Evolutionary conservation across 208 protist species (phyloP).

Genomic region (Leishmania lainsoni): DNA sequence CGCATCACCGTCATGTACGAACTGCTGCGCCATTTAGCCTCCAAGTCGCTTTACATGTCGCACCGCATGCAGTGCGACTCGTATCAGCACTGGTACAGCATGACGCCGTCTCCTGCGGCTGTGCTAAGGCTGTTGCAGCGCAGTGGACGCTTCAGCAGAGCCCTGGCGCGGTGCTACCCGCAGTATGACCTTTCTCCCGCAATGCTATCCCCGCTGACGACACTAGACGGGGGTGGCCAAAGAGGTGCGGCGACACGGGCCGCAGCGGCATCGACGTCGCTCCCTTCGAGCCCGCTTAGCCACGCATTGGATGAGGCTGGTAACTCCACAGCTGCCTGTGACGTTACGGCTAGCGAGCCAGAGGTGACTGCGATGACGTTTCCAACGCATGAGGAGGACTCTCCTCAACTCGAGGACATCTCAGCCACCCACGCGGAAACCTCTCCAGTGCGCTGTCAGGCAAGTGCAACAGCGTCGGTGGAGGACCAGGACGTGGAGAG

Average conservation of each 20-base stretch:
- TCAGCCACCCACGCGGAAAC: not conserved
- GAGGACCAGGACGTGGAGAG: not conserved
- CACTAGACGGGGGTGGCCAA: not conserved
- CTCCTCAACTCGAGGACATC: too few relatives aligned
- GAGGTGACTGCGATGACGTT: not conserved
- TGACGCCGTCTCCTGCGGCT: conserved; percentile 49
- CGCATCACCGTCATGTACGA: conserved; percentile 78
- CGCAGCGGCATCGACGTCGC: not conserved
- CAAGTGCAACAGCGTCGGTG: not conserved
- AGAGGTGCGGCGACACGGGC: not conserved
- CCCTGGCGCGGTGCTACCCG: conserved; percentile 41
- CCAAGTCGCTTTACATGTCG: conserved; percentile 43
- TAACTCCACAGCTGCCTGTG: not conserved
- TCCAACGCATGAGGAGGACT: not conserved
- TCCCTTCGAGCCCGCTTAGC: not conserved
- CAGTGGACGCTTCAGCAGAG: conserved; percentile 37
- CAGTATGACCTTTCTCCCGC: conserved; percentile 13
- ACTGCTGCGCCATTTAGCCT: conserved; percentile 60
- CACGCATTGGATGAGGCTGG: not conserved
- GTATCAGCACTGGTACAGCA: conserved; percentile 65
- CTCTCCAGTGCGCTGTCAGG: not conserved
- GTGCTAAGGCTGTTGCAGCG: conserved; percentile 65
- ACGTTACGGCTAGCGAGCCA: not conserved
- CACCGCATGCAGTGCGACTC: conserved; percentile 42
- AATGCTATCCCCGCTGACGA: not conserved